Conservation (phyloP, 1,139 yeast species). For the Candida pseudoviswanathii region DNA sequence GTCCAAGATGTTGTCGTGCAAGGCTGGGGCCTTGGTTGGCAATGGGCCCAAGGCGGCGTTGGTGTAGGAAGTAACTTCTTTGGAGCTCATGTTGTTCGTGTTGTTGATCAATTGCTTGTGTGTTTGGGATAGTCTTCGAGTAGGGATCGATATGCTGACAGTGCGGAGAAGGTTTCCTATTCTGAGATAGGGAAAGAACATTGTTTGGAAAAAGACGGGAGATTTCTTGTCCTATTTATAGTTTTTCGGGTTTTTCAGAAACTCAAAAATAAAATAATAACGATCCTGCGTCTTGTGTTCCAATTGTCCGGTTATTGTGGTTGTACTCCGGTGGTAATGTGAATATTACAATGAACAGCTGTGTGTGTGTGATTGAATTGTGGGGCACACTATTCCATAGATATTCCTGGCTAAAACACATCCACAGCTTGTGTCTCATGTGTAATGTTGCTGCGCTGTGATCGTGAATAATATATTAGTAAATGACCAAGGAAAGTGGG, state of each 20-base stretch:
- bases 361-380: too few species aligned
- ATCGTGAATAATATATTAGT: not conserved
- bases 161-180: not conserved
- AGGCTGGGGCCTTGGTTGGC: constrained; percentile 40
- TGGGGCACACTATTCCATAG: too few species aligned
- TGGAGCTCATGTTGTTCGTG: constrained; percentile 3
- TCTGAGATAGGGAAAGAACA: too few species aligned
- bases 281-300: not conserved
- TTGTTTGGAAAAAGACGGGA: not conserved
- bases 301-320: not conserved
- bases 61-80: constrained; percentile 12
- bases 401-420: too few species aligned
- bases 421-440: too few species aligned
- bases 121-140: not conserved
- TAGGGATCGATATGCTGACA: not conserved
- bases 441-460: too few species aligned
- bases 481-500: not conserved
- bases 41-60: constrained; percentile 43
- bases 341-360: too few species aligned
- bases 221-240: constrained; percentile 3
- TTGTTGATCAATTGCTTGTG: not conserved
- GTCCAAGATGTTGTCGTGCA: constrained; percentile 36
- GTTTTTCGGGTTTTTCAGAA: not conserved
- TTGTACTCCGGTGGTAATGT: too few species aligned
- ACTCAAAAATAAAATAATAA: not conserved